phyloP scores from a whole-genome alignment of 2,329 filamentous ascomycete genomes.

The Stagonosporopsis vannaccii region DNA sequence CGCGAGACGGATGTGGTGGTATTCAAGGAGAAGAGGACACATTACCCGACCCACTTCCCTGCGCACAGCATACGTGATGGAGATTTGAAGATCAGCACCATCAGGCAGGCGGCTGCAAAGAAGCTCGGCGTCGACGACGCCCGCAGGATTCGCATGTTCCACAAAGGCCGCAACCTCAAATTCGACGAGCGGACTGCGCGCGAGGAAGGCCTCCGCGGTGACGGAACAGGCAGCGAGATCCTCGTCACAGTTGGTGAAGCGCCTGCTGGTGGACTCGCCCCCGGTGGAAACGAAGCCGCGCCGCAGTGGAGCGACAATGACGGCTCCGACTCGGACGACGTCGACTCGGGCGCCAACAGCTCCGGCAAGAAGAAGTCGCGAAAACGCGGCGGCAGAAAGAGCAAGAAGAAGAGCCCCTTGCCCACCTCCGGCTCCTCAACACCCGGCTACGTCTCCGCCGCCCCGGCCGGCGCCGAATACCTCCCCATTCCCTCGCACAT shows the following conservation, averaged over 20 bases:
- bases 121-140: constrained; percentile 68
- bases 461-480: constrained; percentile 46
- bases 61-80: constrained; percentile 78
- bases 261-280: constrained; percentile 50
- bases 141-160: constrained; percentile 70
- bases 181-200: constrained; percentile 65
- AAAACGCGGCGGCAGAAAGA: constrained; percentile 50
- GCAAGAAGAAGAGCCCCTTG: constrained; percentile 56
- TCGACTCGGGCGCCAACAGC: constrained; percentile 38
- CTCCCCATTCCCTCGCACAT: constrained; percentile 48
- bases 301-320: constrained; percentile 43
- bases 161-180: constrained; percentile 76
- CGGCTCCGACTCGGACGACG: constrained; percentile 51
- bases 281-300: constrained; percentile 45
- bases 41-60: constrained; percentile 75
- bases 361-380: constrained; percentile 44
- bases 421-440: constrained; percentile 51
- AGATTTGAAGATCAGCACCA: constrained; percentile 70
- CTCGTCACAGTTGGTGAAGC: constrained; percentile 65
- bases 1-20: constrained; percentile 74
- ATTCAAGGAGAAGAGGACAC: constrained; percentile 71
- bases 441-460: constrained; percentile 46
- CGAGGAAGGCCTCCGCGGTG: constrained; percentile 64
- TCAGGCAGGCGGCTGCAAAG: constrained; percentile 71
- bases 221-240: constrained; percentile 67